Conservation (phyloP, 2,329 filamentous ascomycete genomes). For the Colletotrichum tabaci region DNA sequence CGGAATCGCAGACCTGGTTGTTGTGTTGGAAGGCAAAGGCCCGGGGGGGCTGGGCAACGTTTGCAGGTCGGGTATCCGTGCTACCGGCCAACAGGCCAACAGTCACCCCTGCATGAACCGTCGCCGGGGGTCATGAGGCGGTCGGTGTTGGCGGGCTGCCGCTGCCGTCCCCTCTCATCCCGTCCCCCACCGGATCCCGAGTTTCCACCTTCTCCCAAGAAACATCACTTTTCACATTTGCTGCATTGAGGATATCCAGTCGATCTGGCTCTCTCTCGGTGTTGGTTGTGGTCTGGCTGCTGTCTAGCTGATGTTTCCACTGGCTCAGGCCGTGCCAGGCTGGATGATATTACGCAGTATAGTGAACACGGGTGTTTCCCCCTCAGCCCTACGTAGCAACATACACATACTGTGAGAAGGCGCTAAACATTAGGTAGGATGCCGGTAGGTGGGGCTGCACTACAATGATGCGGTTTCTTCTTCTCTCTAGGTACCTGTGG, state of each 20-base stretch:
- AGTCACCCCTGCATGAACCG: slow-evolving; percentile 45
- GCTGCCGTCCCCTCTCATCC: not conserved
- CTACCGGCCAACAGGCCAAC: slow-evolving; percentile 42
- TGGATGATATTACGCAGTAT: too few relatives aligned
- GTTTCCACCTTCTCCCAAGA: not conserved
- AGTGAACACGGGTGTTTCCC: too few relatives aligned
- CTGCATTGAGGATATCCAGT: slow-evolving; percentile 4
- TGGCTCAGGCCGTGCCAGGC: too few relatives aligned
- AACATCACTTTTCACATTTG: slow-evolving; percentile 17
- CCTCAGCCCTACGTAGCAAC: too few relatives aligned
- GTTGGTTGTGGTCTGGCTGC: not conserved
- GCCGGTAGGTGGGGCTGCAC: too few relatives aligned
- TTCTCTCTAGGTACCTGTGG: too few relatives aligned
- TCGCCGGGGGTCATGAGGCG: slow-evolving; percentile 44
- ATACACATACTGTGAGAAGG: too few relatives aligned
- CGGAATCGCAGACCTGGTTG: too few relatives aligned
- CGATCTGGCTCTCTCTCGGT: not conserved
- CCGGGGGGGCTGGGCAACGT: not conserved
- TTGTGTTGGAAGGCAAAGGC: too few relatives aligned
- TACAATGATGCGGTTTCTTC: too few relatives aligned
- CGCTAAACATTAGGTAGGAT: too few relatives aligned
- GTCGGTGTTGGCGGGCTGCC: slow-evolving; percentile 23
- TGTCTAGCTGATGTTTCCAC: too few relatives aligned
- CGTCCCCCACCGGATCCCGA: slow-evolving; percentile 1
- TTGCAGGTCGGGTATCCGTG: slow-evolving; percentile 37